phyloP scores from a whole-genome alignment of 192 early-diverging fungal species.

The Coemansia sp. region DNA sequence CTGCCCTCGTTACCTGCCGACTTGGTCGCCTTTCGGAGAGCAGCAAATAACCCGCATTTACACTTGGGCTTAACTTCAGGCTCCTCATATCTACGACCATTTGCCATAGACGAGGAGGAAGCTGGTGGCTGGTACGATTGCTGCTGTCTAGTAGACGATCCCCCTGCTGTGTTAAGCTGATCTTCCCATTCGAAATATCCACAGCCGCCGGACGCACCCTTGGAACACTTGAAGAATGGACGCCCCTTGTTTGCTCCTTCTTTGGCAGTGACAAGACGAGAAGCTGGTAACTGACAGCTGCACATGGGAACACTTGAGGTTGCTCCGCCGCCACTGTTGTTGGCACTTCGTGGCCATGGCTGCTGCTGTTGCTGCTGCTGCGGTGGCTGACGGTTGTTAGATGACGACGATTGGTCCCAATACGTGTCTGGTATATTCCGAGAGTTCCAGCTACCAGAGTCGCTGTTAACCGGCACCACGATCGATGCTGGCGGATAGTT shows the following conservation, averaged over 20 bases:
- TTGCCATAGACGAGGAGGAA: not conserved
- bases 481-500: not conserved
- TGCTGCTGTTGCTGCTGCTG: slow-evolving; percentile 18
- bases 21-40: slow-evolving; percentile 16
- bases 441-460: not conserved
- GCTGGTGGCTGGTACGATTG: not conserved
- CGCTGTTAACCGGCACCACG: not conserved
- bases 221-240: slow-evolving; percentile 57
- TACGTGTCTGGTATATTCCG: not conserved
- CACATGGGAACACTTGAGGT: slow-evolving; percentile 39
- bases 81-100: not conserved
- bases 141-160: not conserved
- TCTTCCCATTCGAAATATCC: slow-evolving; percentile 68
- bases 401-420: not conserved
- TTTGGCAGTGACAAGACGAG: slow-evolving; percentile 47
- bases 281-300: slow-evolving; percentile 43
- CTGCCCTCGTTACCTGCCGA: no score
- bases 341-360: not conserved
- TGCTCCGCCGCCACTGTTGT: not conserved
- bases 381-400: not conserved
- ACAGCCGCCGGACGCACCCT: slow-evolving; percentile 46
- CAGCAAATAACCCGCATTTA: slow-evolving; percentile 55
- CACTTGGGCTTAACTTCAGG: slow-evolving; percentile 49
- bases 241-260: slow-evolving; percentile 65
- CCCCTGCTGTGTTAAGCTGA: slow-evolving; percentile 13